Evolutionary conservation across 1,284 basidiomycete genomes (phyloP).

Genomic region (Trichosporon sp.): DNA sequence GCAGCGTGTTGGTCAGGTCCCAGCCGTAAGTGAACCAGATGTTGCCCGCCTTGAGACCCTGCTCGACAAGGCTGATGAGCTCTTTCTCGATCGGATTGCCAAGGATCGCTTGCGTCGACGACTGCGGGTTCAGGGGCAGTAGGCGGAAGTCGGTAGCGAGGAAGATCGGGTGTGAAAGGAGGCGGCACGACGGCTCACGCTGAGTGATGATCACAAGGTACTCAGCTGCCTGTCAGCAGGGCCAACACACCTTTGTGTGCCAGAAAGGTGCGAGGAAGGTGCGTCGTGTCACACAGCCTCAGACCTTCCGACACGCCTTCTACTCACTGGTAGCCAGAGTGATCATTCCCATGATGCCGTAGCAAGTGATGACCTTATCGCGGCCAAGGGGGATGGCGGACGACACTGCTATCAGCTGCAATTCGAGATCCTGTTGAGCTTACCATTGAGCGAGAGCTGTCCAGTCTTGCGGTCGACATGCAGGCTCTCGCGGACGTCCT

Average conservation of each 20-base stretch:
- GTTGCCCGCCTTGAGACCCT: constrained; percentile 70
- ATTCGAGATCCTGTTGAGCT: constrained; percentile 11
- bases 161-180: constrained; percentile 81
- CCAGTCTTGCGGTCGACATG: constrained; percentile 47
- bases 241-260: not conserved
- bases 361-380: constrained; percentile 53
- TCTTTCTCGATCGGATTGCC: constrained; percentile 79
- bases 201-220: constrained; percentile 87
- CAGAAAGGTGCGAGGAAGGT: not conserved
- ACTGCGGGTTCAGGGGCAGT: constrained; percentile 67
- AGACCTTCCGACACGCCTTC: not conserved
- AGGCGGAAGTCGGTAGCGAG: constrained; percentile 87
- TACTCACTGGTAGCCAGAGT: constrained; percentile 69
- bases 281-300: not conserved
- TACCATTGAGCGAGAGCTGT: constrained; percentile 46
- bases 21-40: constrained; percentile 90
- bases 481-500: constrained; percentile 46
- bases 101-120: constrained; percentile 57
- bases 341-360: constrained; percentile 81
- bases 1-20: constrained; percentile 83
- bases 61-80: constrained; percentile 75
- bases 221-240: constrained; percentile 59
- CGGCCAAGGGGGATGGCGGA: constrained; percentile 43
- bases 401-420: constrained; percentile 22
- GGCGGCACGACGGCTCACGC: constrained; percentile 68